Percentiles rank a stretch among this genome's conserved stretches.
Evolutionary conservation across 2,329 filamentous ascomycete genomes (phyloP).

Genomic region (Phialophora chinensis): DNA sequence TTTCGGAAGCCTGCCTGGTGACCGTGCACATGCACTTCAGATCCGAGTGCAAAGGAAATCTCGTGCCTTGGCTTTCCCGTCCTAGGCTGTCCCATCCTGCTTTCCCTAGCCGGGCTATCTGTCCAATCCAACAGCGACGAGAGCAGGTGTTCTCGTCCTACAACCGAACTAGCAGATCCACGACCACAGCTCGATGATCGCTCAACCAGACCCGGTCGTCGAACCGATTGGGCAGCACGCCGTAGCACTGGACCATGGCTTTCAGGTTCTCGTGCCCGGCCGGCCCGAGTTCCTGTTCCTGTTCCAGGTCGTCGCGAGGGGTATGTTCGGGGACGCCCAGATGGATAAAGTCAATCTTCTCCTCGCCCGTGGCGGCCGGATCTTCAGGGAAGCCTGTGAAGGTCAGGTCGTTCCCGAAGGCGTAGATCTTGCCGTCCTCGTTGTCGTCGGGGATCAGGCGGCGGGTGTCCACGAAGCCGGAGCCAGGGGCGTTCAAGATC

Average conservation of each 20-base stretch:
- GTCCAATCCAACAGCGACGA: neutral
- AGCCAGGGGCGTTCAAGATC: conserved; percentile 51
- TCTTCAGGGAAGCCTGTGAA: conserved; percentile 58
- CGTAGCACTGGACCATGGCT: conserved; percentile 56
- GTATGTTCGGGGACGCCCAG: conserved; percentile 41
- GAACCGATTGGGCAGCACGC: conserved; percentile 60
- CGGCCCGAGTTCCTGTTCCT: no score
- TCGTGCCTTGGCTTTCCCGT: neutral
- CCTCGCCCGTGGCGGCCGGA: conserved; percentile 45
- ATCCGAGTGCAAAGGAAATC: neutral
- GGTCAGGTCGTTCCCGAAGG: conserved; percentile 60
- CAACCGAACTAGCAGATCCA: conserved; percentile 46
- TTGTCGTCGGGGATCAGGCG: conserved; percentile 37
- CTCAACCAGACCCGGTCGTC: conserved; percentile 62
- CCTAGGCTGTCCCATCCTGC: no score
- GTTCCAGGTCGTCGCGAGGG: neutral
- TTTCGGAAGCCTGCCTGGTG: neutral
- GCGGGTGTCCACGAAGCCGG: conserved; percentile 48
- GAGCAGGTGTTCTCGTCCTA: neutral
- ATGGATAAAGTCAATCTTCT: conserved; percentile 61
- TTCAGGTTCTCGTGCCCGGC: conserved; percentile 22
- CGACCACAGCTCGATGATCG: conserved; percentile 64
- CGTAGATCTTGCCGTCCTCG: conserved; percentile 33
- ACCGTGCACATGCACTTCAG: neutral
- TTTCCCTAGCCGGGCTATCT: neutral